A percentile compares a stretch with the other conserved stretches of the same genome.
Conservation (phyloP, 2,329 filamentous ascomycete genomes). For the Colletotrichum sp. region DNA sequence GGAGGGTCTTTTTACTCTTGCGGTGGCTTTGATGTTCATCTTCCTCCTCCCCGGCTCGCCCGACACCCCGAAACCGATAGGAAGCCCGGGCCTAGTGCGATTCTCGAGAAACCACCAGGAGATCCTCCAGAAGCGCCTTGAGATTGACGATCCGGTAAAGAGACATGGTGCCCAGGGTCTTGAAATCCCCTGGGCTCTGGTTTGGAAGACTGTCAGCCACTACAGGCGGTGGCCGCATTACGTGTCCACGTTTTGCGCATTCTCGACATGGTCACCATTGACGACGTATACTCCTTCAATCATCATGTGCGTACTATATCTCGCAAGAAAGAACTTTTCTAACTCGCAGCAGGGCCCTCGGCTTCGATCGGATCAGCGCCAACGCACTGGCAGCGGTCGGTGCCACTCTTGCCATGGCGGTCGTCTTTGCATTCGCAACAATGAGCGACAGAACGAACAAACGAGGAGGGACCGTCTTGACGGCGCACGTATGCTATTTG, state of each 20-base stretch:
- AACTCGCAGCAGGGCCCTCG: slow-evolving; percentile 37
- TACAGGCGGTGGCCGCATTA: slow-evolving; percentile 54
- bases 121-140: slow-evolving; percentile 38
- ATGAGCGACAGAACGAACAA: slow-evolving; percentile 51
- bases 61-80: slow-evolving; percentile 41
- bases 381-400: slow-evolving; percentile 52
- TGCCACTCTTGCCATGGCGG: slow-evolving; percentile 47
- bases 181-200: slow-evolving; percentile 39
- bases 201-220: slow-evolving; percentile 49
- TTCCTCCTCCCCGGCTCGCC: slow-evolving; percentile 49
- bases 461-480: slow-evolving; percentile 48
- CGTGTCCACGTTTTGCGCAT: slow-evolving; percentile 53
- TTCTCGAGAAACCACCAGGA: slow-evolving; percentile 38
- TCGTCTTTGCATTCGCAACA: slow-evolving; percentile 54
- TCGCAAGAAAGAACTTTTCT: not conserved
- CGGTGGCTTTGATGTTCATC: slow-evolving; percentile 41
- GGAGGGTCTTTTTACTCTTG: slow-evolving; percentile 49
- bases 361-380: slow-evolving; percentile 48
- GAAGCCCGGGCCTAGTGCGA: slow-evolving; percentile 40
- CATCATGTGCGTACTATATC: slow-evolving; percentile 34
- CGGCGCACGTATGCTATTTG: slow-evolving; percentile 50
- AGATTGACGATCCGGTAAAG: slow-evolving; percentile 32
- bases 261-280: slow-evolving; percentile 57
- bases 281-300: slow-evolving; percentile 57
- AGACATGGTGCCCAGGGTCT: slow-evolving; percentile 38